Conservation (phyloP, 768 basidiomycete genomes). For the Leccinum subtestaceum region DNA sequence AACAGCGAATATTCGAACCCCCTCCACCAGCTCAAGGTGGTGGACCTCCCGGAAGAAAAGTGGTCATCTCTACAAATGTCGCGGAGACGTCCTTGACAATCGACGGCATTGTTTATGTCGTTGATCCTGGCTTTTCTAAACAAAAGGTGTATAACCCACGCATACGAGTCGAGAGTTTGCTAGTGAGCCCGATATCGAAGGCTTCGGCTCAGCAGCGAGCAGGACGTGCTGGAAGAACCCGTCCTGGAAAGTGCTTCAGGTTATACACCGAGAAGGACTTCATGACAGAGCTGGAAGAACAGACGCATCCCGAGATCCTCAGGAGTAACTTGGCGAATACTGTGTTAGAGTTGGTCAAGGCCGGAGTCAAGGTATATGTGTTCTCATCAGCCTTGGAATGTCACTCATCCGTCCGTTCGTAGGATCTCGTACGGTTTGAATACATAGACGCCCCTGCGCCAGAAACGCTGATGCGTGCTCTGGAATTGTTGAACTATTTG, state of each 20-base stretch:
- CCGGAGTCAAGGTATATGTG: conserved; percentile 73
- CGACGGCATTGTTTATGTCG: conserved; percentile 99
- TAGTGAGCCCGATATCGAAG: conserved; percentile 95
- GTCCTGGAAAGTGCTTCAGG: conserved; percentile 96
- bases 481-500: conserved; percentile 91
- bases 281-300: conserved; percentile 92
- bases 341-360: conserved; percentile 89
- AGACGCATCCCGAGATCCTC: conserved; percentile 95
- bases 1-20: conserved; percentile 95
- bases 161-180: conserved; percentile 89
- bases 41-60: conserved; percentile 86
- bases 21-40: conserved; percentile 43
- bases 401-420: not conserved
- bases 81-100: conserved; percentile 98
- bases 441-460: conserved; percentile 93
- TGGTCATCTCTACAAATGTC: conserved; percentile 95
- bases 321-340: conserved; percentile 91
- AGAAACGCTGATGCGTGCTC: conserved; percentile 94
- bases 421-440: conserved; percentile 84
- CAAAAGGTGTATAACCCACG: conserved; percentile 98
- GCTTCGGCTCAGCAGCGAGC: conserved; percentile 95
- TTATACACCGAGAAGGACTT: conserved; percentile 98
- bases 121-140: conserved; percentile 96
- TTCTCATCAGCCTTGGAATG: not conserved
- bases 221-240: conserved; percentile 92